Evolutionary conservation across 1,139 yeast genomes (phyloP).

Genomic region (Petasospora rhodanensis): DNA sequence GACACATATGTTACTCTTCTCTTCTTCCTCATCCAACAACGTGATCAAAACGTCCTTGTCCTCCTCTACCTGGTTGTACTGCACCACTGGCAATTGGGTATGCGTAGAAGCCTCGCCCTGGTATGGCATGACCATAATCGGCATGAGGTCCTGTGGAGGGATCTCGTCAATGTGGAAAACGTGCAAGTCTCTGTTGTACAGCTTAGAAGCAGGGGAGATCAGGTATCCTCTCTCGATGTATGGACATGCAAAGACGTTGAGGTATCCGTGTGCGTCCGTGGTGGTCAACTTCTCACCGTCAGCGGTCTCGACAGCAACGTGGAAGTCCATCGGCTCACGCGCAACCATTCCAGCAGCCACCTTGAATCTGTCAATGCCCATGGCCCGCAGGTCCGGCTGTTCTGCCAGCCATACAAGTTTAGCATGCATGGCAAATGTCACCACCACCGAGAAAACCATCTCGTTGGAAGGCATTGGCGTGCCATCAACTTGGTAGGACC

Average conservation of each 20-base stretch:
- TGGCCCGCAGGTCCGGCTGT: slow-evolving; percentile 56
- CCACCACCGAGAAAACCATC: slow-evolving; percentile 57
- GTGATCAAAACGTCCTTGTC: slow-evolving; percentile 1
- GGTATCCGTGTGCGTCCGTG: slow-evolving; percentile 48
- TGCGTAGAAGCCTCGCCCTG: slow-evolving; percentile 47
- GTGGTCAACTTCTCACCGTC: neutral
- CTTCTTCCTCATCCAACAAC: slow-evolving; percentile 13
- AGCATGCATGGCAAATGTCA: slow-evolving; percentile 86
- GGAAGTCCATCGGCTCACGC: slow-evolving; percentile 45
- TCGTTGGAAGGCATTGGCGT: slow-evolving; percentile 4
- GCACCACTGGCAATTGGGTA: slow-evolving; percentile 39
- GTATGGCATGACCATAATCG: slow-evolving; percentile 57
- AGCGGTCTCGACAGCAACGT: slow-evolving; percentile 13
- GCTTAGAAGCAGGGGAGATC: slow-evolving; percentile 78
- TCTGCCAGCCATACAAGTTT: slow-evolving; percentile 79
- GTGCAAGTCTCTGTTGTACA: too few relatives aligned
- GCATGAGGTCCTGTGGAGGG: slow-evolving; percentile 37
- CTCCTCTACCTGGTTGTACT: slow-evolving; percentile 37
- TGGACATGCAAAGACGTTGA: slow-evolving; percentile 58
- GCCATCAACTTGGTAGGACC: slow-evolving; percentile 25
- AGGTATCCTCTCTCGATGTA: slow-evolving; percentile 63
- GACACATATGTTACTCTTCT: slow-evolving; percentile 16
- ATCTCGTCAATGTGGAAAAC: slow-evolving; percentile 43
- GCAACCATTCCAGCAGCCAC: slow-evolving; percentile 57
- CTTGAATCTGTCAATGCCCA: slow-evolving; percentile 64